phyloP scores from a whole-genome alignment of 208 protist genomes.

The Leishmania braziliensis region DNA sequence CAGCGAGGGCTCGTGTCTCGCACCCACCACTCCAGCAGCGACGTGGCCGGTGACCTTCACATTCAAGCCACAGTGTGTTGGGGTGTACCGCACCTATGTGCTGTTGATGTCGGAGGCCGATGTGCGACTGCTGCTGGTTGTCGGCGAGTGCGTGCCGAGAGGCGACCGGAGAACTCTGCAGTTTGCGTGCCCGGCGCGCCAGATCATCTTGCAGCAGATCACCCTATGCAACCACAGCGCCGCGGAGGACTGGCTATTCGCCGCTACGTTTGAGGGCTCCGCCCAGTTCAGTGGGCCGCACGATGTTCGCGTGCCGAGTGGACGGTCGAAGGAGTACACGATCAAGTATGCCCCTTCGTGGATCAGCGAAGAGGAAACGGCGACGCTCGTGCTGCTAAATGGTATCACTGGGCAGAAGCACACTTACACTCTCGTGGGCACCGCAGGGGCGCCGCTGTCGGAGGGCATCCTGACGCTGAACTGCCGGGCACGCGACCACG shows the following conservation, averaged over 20 bases:
- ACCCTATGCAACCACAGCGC: slow-evolving; percentile 80
- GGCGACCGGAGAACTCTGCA: slow-evolving; percentile 79
- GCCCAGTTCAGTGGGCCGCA: slow-evolving; percentile 77
- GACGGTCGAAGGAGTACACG: slow-evolving; percentile 76
- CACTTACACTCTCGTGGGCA: slow-evolving; percentile 84
- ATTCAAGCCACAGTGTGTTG: slow-evolving; percentile 86
- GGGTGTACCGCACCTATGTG: slow-evolving; percentile 79
- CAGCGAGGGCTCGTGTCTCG: slow-evolving; percentile 30
- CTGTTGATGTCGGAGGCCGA: slow-evolving; percentile 86
- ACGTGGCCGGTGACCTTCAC: slow-evolving; percentile 48
- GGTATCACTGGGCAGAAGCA: slow-evolving; percentile 80
- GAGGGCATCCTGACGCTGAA: slow-evolving; percentile 83
- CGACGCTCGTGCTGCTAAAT: slow-evolving; percentile 87
- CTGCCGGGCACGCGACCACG: slow-evolving; percentile 78
- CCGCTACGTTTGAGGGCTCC: slow-evolving; percentile 73
- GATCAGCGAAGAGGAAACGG: slow-evolving; percentile 60
- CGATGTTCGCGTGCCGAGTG: slow-evolving; percentile 79
- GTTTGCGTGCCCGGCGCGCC: slow-evolving; percentile 87
- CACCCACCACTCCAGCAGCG: slow-evolving; percentile 8
- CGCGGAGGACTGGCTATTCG: slow-evolving; percentile 85
- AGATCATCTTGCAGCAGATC: slow-evolving; percentile 91
- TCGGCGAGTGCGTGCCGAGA: slow-evolving; percentile 75
- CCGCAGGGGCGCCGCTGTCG: slow-evolving; percentile 87
- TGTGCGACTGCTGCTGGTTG: slow-evolving; percentile 83
- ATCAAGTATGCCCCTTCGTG: slow-evolving; percentile 88